These are phyloP conservation scores for Funneliformis mosseae DNA, from an alignment of 192 early-diverging fungal species.

Conservation along the genomic window DNA sequence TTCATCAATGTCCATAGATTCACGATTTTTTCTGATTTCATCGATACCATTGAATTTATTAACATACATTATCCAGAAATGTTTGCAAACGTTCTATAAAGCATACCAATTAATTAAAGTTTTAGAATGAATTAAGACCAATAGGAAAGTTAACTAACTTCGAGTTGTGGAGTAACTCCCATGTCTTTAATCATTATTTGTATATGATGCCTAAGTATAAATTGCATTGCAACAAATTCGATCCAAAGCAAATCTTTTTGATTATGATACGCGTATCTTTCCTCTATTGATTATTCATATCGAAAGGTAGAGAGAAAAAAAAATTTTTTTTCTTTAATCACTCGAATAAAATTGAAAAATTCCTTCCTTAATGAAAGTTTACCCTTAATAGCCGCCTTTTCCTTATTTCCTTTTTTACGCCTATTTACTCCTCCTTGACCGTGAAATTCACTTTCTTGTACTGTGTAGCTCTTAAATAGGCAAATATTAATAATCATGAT, in stretches of 20 bases:
- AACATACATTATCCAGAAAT: slow-evolving; percentile 30
- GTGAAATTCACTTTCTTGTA: background rate
- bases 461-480: background rate
- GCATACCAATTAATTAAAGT: background rate
- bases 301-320: background rate
- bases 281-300: background rate
- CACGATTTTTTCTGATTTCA: background rate
- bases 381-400: background rate
- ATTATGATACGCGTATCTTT: background rate
- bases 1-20: background rate
- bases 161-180: slow-evolving; percentile 9
- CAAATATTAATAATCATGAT: no score
- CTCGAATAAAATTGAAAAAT: background rate
- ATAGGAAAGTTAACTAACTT: slow-evolving; percentile 1
- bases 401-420: background rate
- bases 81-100: slow-evolving; percentile 12
- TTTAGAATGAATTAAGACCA: background rate
- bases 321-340: background rate
- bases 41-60: slow-evolving; percentile 10
- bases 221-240: background rate
- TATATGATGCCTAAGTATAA: slow-evolving; percentile 1
- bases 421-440: background rate
- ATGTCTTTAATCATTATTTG: slow-evolving; percentile 19
- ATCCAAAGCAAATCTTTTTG: background rate
- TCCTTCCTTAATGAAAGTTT: background rate